Evolutionary conservation across 2,329 filamentous ascomycete genomes (phyloP).

Genomic region (Calonectria fujianensis): DNA sequence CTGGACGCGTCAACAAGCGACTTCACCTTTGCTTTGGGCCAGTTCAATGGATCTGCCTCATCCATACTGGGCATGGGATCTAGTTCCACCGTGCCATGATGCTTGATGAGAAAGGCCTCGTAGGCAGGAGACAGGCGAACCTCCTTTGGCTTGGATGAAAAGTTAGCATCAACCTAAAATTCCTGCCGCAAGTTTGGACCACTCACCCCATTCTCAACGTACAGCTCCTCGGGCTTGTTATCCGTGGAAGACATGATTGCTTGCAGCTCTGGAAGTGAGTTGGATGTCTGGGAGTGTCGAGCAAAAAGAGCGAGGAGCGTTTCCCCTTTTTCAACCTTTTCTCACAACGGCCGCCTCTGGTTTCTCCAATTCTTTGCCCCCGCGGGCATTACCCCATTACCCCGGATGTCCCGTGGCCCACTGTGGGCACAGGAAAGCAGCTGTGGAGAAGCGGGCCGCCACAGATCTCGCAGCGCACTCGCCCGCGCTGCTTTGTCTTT

Average conservation of each 20-base stretch:
- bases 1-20: no score
- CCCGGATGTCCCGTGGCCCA: constrained; percentile 31
- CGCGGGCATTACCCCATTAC: constrained; percentile 32
- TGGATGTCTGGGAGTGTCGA: background rate
- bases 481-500: background rate
- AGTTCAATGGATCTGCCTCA: constrained; percentile 34
- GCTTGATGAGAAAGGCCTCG: constrained; percentile 27
- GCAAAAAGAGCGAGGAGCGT: background rate
- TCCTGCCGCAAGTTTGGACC: background rate
- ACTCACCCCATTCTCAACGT: constrained; percentile 37
- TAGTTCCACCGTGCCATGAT: constrained; percentile 30
- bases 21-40: constrained; percentile 30
- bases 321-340: constrained; percentile 31
- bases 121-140: constrained; percentile 20
- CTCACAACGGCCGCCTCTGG: background rate
- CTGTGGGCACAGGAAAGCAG: constrained; percentile 13
- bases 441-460: constrained; percentile 29
- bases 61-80: constrained; percentile 40
- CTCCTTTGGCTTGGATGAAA: constrained; percentile 15
- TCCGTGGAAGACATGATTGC: constrained; percentile 22
- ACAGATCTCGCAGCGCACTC: constrained; percentile 7
- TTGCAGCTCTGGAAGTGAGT: background rate
- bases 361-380: constrained; percentile 17
- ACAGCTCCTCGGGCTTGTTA: constrained; percentile 36
- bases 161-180: background rate